phyloP scores from a whole-genome alignment of 2,329 filamentous ascomycete species.

The Sarocladiaceae sp. region DNA sequence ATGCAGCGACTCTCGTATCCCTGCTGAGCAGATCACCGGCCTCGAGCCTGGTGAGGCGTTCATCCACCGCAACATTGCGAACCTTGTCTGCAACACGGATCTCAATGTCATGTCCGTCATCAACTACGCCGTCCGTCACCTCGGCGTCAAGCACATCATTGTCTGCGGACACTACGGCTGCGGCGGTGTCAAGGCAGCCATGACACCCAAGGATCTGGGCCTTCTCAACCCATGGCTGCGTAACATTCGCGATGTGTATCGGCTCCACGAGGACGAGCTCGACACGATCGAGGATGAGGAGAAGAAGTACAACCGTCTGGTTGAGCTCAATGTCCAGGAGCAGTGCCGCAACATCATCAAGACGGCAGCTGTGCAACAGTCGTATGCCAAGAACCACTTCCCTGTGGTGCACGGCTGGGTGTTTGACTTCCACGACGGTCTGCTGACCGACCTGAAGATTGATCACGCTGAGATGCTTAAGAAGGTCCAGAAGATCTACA shows the following conservation, averaged over 20 bases:
- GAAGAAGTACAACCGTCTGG: slow-evolving; percentile 64
- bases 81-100: slow-evolving; percentile 76
- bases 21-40: slow-evolving; percentile 83
- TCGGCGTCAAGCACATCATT: slow-evolving; percentile 77
- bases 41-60: slow-evolving; percentile 88
- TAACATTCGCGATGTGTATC: slow-evolving; percentile 71
- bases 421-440: slow-evolving; percentile 64
- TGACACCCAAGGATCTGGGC: slow-evolving; percentile 66
- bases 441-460: slow-evolving; percentile 61
- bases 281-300: slow-evolving; percentile 56
- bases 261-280: slow-evolving; percentile 66
- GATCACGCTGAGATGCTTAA: slow-evolving; percentile 53
- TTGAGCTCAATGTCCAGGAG: slow-evolving; percentile 78
- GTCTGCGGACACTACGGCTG: slow-evolving; percentile 78
- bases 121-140: slow-evolving; percentile 77
- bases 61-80: slow-evolving; percentile 92
- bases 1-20: slow-evolving; percentile 85
- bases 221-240: slow-evolving; percentile 70
- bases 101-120: slow-evolving; percentile 78
- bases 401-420: slow-evolving; percentile 73
- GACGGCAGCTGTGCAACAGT: slow-evolving; percentile 75
- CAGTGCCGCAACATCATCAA: slow-evolving; percentile 76
- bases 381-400: slow-evolving; percentile 57
- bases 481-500: slow-evolving; percentile 62
- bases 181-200: slow-evolving; percentile 71